Evolutionary conservation across 2,329 filamentous ascomycete species (phyloP).

Genomic region (Talaromyces sp.): DNA sequence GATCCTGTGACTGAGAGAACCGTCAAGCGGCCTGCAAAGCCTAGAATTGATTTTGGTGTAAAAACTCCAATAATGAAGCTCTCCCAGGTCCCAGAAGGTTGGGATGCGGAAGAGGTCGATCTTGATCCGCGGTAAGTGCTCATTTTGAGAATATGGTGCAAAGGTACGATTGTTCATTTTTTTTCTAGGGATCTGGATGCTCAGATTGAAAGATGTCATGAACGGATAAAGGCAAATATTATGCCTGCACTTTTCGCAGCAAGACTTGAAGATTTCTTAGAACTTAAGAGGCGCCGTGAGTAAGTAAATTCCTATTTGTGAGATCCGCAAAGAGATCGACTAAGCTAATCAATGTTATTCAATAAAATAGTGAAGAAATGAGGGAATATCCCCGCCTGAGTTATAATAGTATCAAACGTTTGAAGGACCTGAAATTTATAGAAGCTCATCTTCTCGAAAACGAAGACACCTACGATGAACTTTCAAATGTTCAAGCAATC

Average conservation of each 20-base stretch:
- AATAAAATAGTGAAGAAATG: neutral
- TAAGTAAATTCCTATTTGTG: neutral
- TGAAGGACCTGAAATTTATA: neutral
- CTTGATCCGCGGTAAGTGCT: neutral
- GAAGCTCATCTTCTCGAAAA: neutral
- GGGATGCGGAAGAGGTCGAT: neutral
- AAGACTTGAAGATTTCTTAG: neutral
- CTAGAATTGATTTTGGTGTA: too few relatives aligned
- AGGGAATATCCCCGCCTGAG: neutral
- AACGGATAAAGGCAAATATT: neutral
- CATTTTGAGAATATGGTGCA: too few relatives aligned
- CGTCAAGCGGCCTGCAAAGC: too few relatives aligned
- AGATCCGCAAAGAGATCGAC: neutral
- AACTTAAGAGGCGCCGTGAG: neutral
- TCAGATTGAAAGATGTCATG: slow-evolving; percentile 2
- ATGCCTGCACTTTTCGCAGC: neutral
- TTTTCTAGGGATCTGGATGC: neutral
- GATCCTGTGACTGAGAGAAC: too few relatives aligned
- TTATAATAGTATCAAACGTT: neutral
- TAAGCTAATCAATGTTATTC: neutral
- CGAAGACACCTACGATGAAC: neutral
- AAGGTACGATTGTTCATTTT: too few relatives aligned
- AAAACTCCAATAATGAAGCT: neutral
- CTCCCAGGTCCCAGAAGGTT: neutral
- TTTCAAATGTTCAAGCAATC: neutral